Percentiles rank a stretch among this genome's conserved stretches.
phyloP scores from a whole-genome alignment of 2,329 filamentous ascomycete genomes.

The Pezicula radicicola region DNA sequence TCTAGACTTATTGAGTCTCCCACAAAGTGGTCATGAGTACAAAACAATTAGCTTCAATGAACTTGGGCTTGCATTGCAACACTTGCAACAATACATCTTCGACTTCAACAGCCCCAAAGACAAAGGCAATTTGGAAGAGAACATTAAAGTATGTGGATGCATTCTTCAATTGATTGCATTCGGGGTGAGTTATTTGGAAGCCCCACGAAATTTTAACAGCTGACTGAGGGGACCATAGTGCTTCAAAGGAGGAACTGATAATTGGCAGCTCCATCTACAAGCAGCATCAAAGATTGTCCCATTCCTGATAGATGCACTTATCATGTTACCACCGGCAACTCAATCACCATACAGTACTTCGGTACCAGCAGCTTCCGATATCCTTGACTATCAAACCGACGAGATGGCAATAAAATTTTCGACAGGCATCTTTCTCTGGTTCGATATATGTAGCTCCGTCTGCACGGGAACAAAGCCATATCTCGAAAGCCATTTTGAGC shows the following conservation, averaged over 20 bases:
- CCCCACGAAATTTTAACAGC: background rate
- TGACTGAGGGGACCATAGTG: background rate
- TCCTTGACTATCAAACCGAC: background rate
- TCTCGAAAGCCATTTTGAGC: background rate
- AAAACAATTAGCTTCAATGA: background rate
- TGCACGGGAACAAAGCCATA: background rate
- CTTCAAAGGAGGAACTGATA: background rate
- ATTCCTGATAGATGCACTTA: background rate
- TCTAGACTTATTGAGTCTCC: background rate
- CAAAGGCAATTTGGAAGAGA: background rate
- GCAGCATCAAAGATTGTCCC: background rate
- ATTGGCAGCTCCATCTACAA: conserved; percentile 1
- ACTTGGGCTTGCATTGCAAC: background rate
- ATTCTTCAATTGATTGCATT: conserved; percentile 2
- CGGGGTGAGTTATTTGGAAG: background rate
- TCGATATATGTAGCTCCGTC: background rate
- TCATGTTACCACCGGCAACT: background rate
- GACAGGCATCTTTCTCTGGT: background rate
- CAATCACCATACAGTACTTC: background rate
- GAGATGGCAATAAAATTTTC: background rate
- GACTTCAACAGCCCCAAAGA: background rate
- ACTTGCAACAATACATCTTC: background rate
- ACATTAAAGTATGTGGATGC: background rate
- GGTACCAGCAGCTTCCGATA: background rate
- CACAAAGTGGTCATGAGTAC: background rate